Percentiles rank a stretch among this genome's conserved stretches.
phyloP scores from a whole-genome alignment of 2,329 filamentous ascomycete species.

The Xylaria sp. region DNA sequence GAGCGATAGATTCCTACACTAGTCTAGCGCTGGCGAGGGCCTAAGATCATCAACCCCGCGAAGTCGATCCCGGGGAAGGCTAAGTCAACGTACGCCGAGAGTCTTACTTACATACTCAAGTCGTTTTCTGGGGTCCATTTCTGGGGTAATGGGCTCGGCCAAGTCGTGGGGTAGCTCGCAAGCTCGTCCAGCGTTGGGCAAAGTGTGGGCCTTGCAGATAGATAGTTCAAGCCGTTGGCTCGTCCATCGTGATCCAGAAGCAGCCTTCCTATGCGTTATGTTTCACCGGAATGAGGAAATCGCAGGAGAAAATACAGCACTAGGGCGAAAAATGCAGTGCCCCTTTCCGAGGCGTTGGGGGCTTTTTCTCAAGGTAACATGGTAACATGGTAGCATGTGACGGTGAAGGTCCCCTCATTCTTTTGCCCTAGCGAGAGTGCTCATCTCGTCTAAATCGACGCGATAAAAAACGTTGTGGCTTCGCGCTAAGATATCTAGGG shows the following conservation, averaged over 20 bases:
- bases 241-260: not conserved
- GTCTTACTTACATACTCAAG: not conserved
- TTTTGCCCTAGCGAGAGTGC: not conserved
- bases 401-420: not conserved
- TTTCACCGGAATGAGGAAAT: not conserved
- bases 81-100: constrained; percentile 9
- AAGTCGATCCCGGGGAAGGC: constrained; percentile 2
- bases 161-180: constrained; percentile 18
- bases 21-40: not conserved
- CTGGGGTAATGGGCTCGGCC: constrained; percentile 6
- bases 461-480: not conserved
- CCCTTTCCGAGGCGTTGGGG: not conserved
- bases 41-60: constrained; percentile 6
- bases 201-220: constrained; percentile 1
- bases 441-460: not conserved
- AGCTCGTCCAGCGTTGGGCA: constrained; percentile 26
- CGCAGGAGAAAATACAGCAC: not conserved
- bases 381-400: constrained; percentile 2
- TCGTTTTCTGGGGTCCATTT: not conserved
- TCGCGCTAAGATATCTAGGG: not conserved
- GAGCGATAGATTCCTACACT: not conserved
- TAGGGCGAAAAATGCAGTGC: not conserved
- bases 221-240: not conserved
- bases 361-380: not conserved
- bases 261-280: not conserved